Conservation (phyloP, 352 stramenopile genomes). For the Phytophthora agathidicida region DNA sequence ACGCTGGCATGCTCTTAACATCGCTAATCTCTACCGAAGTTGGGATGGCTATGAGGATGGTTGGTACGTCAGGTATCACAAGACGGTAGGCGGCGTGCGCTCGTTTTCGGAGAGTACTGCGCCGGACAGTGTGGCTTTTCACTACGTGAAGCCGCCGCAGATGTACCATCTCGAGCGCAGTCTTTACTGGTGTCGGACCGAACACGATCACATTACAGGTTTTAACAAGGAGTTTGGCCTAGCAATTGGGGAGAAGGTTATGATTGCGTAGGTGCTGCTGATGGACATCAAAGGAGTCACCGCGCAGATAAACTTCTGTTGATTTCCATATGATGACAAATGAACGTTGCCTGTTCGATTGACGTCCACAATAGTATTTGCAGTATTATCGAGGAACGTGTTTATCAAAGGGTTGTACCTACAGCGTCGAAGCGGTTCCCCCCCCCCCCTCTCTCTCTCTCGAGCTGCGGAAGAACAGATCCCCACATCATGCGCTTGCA, state of each 20-base stretch:
- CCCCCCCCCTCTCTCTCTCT: too few relatives aligned
- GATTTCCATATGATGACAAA: too few relatives aligned
- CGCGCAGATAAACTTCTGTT: too few relatives aligned
- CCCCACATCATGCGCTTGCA: too few relatives aligned
- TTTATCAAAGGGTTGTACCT: too few relatives aligned
- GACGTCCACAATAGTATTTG: too few relatives aligned
- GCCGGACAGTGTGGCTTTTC: constrained; percentile 69
- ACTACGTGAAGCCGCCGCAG: constrained; percentile 63
- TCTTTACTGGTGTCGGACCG: constrained; percentile 66
- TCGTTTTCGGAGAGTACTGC: constrained; percentile 49
- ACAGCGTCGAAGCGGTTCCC: too few relatives aligned
- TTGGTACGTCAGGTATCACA: constrained; percentile 73
- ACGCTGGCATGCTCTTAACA: constrained; percentile 72
- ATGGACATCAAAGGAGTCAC: too few relatives aligned
- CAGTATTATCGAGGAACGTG: too few relatives aligned
- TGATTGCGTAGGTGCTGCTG: constrained; percentile 8
- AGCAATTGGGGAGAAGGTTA: constrained; percentile 44
- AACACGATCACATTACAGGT: constrained; percentile 37
- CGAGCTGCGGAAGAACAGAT: too few relatives aligned
- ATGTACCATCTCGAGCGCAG: constrained; percentile 80
- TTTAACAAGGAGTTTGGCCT: constrained; percentile 63
- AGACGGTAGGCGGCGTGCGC: constrained; percentile 58
- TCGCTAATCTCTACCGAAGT: constrained; percentile 43
- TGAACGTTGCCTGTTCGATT: too few relatives aligned
- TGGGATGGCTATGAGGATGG: constrained; percentile 45